A percentile compares a stretch with the other conserved stretches of the same genome.
phyloP scores from a whole-genome alignment of 495 filamentous ascomycete species.

The Recurvomyces mirabilis region DNA sequence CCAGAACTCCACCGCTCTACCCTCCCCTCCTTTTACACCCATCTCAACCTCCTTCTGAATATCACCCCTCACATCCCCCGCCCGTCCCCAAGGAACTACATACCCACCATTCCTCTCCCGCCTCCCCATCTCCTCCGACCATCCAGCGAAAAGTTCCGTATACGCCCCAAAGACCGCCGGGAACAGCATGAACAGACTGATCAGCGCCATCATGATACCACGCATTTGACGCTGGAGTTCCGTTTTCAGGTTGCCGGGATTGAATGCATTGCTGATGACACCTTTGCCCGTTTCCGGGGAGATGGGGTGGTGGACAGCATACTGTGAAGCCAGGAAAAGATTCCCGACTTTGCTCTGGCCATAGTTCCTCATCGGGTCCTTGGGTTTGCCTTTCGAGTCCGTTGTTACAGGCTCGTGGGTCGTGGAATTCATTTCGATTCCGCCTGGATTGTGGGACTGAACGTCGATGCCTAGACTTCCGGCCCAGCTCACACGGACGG shows the following conservation, averaged over 20 bases:
- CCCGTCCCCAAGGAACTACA: conserved; percentile 29
- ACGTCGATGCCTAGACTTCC: conserved; percentile 20
- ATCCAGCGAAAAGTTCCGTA: conserved; percentile 30
- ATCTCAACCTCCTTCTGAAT: conserved; percentile 10
- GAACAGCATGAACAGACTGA: conserved; percentile 6
- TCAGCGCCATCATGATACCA: not conserved
- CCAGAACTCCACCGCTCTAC: conserved; percentile 28
- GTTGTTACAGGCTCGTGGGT: too few species aligned
- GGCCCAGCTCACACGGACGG: conserved; percentile 36
- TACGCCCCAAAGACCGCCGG: conserved; percentile 24
- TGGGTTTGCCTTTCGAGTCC: conserved; percentile 11
- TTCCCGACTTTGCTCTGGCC: conserved; percentile 35
- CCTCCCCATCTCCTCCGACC: conserved; percentile 15
- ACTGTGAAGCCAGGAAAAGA: conserved; percentile 28
- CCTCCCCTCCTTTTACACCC: not conserved
- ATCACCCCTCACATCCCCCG: conserved; percentile 19
- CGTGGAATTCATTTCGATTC: not conserved
- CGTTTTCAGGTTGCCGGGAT: conserved; percentile 20
- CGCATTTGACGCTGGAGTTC: conserved; percentile 16
- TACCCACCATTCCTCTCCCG: conserved; percentile 24
- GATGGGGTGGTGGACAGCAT: not conserved
- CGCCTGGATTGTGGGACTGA: conserved; percentile 1
- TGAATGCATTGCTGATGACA: conserved; percentile 20
- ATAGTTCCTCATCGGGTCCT: conserved; percentile 27
- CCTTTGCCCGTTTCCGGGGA: not conserved